Evolutionary conservation across 2,329 filamentous ascomycete genomes (phyloP), one percentile per base, ranked within the genome.

Genomic region (Polychaeton citri): DNA sequence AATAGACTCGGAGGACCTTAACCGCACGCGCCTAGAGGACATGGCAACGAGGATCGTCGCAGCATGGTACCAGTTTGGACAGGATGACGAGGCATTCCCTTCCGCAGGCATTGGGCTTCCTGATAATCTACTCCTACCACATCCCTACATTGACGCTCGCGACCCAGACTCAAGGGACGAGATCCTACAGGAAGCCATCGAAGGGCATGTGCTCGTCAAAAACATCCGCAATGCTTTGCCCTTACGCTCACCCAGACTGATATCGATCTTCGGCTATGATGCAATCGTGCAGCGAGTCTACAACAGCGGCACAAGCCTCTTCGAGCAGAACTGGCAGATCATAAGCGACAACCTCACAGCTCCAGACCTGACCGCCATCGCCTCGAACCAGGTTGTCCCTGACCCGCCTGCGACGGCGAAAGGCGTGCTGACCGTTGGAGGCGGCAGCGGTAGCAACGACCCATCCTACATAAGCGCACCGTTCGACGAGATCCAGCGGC

Each of bases 201-300:
- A 78, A 45, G 74, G 76, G 3, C 73, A 77, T 36, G 75, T 79
- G 1, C 62, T 79, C 0, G 63, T 79, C 19, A 80, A 79, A 52
- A 79, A 80, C 49, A 57, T 50, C 26, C 69, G 71, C 30, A 61
- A 60, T 10, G 58, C 70, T 0, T 61, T 79, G 1, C 75, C 75
- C 0, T 53, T 80, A 0, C 61, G 62, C 6, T 53, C 46, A 9
- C 63, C 62, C 8, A 66, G 62, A 40, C 46, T 70, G 41, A 43
- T 80, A 33, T 71, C 73, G 1, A 42, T 79, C 18, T 51, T 17
- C 30, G 30, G 30, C 4, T 32, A 32, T 16, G 30, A 32, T 19
- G 67, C 17, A 47, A 56, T 30, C 49, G 59, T 30, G 45, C 52
- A 21, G 53, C 56, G 37, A 12, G 43, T 41, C 2, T 51, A 42